phyloP scores from a whole-genome alignment of 176 grass and related monocot genomes.

The Canna indica region DNA sequence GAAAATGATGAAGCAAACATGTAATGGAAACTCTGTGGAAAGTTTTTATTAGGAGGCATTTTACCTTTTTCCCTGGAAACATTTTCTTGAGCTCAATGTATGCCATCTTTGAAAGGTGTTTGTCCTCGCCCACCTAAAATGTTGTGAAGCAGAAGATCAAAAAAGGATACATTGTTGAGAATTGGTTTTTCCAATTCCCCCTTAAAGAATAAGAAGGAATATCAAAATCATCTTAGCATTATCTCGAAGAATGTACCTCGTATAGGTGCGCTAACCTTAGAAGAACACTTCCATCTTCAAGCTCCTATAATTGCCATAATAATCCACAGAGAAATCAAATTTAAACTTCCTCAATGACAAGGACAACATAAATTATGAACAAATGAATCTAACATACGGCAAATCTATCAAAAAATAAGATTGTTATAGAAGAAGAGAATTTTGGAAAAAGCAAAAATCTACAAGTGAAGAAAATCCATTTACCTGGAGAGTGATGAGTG shows the following conservation, averaged over 20 bases:
- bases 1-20: neutral
- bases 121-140: constrained; percentile 35
- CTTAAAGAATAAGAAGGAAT: neutral
- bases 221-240: constrained; percentile 5
- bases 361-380: neutral
- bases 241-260: constrained; percentile 23
- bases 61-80: constrained; percentile 37
- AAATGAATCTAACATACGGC: neutral
- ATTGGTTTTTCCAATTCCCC: neutral
- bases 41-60: neutral
- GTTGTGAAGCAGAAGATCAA: neutral
- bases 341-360: neutral
- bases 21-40: neutral
- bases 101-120: constrained; percentile 33
- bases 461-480: neutral
- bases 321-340: no score
- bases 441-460: neutral
- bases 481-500: constrained; percentile 47
- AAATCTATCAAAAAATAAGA: neutral
- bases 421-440: neutral
- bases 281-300: constrained; percentile 42
- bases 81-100: constrained; percentile 38
- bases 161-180: neutral
- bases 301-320: constrained; percentile 8
- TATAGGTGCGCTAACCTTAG: constrained; percentile 45